Evolutionary conservation across 140 eudicot species (phyloP), one percentile per base, ranked within the genome.

Genomic region (Ambrosia hybrid): DNA sequence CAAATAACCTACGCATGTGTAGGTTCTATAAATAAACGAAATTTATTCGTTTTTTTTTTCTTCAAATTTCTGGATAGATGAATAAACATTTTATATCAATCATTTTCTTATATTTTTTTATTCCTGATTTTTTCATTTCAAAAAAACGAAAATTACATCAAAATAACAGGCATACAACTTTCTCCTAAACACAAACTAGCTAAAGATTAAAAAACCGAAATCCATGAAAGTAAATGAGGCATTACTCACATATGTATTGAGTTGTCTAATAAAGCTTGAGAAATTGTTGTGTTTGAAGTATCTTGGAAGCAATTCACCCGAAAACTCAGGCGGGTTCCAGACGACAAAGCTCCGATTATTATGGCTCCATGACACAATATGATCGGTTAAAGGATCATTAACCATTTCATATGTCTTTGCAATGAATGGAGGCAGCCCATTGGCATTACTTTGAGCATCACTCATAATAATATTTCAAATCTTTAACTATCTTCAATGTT

Each of bases 231-330:
- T 38, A 33, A 63, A 68, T 4, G 21, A 72, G 14, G n/a, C 14
- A 67, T 38, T 14, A 49, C 89, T 90, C 63, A 87, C 97, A 78
- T 87, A 87, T 57, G 95, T 90, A 68, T 90, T 90, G 59, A 88
- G 82, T 76, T 85, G 91, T 67, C 91, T 73, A 45, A 88, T 79
- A 52, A 88, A 88, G 87, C 96, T 88, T 48, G 96, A 88, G 84
- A 88, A 88, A 66, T 88, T 88, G 62, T 83, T 88, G 81, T 88
- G 96, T 80, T 88, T 88, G 71, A 88, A 88, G 82, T 72, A 88
- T 63, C 82, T 83, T 8, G 96, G 96, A 79, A 88, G 82, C 76
- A 88, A 72, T 45, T 64, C 83, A 12, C 91, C 74, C 1, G 89
- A 78, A 51, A 88, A 88, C 63, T 88, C 89, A 4, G 88, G 85